A percentile compares a stretch with the other conserved stretches of the same genome.
phyloP scores from a whole-genome alignment of 495 filamentous ascomycete species.

The Penicillium chermesinum region DNA sequence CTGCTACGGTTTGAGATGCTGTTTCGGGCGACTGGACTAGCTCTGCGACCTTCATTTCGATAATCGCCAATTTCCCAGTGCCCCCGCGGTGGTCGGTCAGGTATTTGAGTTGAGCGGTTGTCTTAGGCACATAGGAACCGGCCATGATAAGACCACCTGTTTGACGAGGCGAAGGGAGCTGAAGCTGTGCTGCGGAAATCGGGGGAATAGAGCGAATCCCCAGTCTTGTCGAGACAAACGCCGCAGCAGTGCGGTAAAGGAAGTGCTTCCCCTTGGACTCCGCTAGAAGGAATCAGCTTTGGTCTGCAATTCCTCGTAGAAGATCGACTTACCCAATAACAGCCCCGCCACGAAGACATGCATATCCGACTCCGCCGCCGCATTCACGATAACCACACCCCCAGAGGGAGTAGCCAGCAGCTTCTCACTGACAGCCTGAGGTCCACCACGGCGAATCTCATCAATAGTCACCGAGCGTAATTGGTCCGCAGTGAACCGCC shows the following conservation, averaged over 20 bases:
- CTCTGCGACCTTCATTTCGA: conserved; percentile 43
- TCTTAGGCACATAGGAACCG: conserved; percentile 52
- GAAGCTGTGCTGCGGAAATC: conserved; percentile 37
- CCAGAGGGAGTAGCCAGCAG: conserved; percentile 29
- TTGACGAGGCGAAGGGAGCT: conserved; percentile 22
- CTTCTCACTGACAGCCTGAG: conserved; percentile 32
- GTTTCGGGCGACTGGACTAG: conserved; percentile 32
- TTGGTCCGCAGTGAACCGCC: conserved; percentile 25
- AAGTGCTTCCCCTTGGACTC: conserved; percentile 42
- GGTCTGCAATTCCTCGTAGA: not conserved
- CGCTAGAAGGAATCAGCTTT: conserved; percentile 18
- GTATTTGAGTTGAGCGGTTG: conserved; percentile 43
- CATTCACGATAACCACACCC: conserved; percentile 47
- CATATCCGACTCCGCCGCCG: conserved; percentile 49
- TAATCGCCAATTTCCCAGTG: conserved; percentile 32
- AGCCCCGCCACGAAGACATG: conserved; percentile 44
- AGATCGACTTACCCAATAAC: conserved; percentile 28
- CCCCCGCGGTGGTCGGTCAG: conserved; percentile 32
- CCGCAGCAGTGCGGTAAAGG: conserved; percentile 49
- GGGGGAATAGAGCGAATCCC: conserved; percentile 44
- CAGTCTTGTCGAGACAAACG: conserved; percentile 51
- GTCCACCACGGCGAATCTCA: conserved; percentile 41
- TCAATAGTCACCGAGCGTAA: conserved; percentile 39
- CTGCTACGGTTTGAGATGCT: conserved; percentile 16
- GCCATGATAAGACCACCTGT: conserved; percentile 49